A percentile compares a stretch with the other conserved stretches of the same genome.
Evolutionary conservation across 352 stramenopile genomes (phyloP).

Genomic region (Pythium oligandrum): DNA sequence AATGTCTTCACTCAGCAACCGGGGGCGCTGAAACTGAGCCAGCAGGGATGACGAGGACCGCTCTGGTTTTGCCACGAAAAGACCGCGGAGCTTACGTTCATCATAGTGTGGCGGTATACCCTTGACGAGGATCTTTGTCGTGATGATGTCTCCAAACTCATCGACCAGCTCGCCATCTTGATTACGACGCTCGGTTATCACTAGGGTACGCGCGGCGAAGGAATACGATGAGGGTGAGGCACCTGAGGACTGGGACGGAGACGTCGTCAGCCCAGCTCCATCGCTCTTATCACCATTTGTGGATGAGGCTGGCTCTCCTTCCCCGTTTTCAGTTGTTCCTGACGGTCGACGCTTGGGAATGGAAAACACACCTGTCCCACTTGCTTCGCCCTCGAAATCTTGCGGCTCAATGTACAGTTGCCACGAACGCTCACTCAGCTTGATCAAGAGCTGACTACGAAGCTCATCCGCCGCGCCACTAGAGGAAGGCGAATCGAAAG

Average conservation of each 20-base stretch:
- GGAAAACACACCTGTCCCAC: slow-evolving; percentile 59
- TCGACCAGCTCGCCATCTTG: slow-evolving; percentile 39
- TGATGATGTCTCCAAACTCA: slow-evolving; percentile 39
- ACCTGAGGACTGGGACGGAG: slow-evolving; percentile 10
- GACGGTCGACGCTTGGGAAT: slow-evolving; percentile 64
- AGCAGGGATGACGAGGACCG: slow-evolving; percentile 4
- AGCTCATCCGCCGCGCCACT: slow-evolving; percentile 7
- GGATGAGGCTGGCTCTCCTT: slow-evolving; percentile 1
- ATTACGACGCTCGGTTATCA: slow-evolving; percentile 19
- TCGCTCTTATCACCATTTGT: neutral
- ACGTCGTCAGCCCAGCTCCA: slow-evolving; percentile 1
- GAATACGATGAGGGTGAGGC: slow-evolving; percentile 13
- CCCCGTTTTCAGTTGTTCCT: slow-evolving; percentile 11
- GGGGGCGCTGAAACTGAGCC: slow-evolving; percentile 6
- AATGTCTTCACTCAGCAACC: slow-evolving; percentile 11
- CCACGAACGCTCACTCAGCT: slow-evolving; percentile 37
- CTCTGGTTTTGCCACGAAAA: slow-evolving; percentile 32
- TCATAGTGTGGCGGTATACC: slow-evolving; percentile 51
- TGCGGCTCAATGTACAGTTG: slow-evolving; percentile 65
- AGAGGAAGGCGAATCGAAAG: slow-evolving; percentile 18
- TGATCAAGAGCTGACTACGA: slow-evolving; percentile 17
- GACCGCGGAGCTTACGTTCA: slow-evolving; percentile 25
- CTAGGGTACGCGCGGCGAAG: slow-evolving; percentile 6
- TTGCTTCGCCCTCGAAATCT: slow-evolving; percentile 48
- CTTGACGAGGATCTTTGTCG: slow-evolving; percentile 67